These are phyloP conservation scores for Thymus mandschuricus DNA, from an alignment of 257 asterid species.

Conservation along the genomic window DNA sequence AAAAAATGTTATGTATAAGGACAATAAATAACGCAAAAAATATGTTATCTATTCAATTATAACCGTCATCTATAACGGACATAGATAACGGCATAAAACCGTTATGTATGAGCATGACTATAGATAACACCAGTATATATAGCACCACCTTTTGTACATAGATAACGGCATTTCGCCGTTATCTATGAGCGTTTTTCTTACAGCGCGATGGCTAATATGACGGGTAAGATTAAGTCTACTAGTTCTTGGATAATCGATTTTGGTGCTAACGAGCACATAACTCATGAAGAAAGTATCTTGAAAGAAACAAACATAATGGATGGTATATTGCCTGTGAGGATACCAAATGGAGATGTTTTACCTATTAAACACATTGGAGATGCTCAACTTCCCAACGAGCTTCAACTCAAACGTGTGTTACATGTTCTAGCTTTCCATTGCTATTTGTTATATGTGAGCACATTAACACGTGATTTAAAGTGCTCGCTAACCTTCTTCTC, in stretches of 20 bases:
- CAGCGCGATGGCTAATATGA: background rate
- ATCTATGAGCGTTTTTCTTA: too few species aligned
- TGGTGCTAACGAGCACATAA: background rate
- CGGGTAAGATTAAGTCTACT: background rate
- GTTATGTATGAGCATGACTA: too few species aligned
- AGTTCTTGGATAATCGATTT: constrained; percentile 1
- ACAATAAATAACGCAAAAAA: too few species aligned
- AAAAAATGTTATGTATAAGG: too few species aligned
- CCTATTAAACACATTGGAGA: background rate
- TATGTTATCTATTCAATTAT: too few species aligned
- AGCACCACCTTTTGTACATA: too few species aligned
- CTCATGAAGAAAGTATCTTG: background rate
- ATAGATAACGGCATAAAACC: too few species aligned
- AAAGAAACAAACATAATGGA: background rate
- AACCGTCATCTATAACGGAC: too few species aligned
- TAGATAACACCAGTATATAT: too few species aligned
- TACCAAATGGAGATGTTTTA: background rate
- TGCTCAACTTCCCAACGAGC: background rate
- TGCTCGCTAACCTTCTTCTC: constrained; percentile 7
- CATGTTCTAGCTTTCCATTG: background rate
- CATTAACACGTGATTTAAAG: constrained; percentile 5
- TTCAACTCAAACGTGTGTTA: background rate
- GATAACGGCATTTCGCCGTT: too few species aligned
- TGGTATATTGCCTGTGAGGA: background rate
- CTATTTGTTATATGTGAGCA: constrained; percentile 25